Percentiles rank a stretch among this genome's conserved stretches.
phyloP scores from a whole-genome alignment of 257 asterid genomes.

The Echium plantagineum region DNA sequence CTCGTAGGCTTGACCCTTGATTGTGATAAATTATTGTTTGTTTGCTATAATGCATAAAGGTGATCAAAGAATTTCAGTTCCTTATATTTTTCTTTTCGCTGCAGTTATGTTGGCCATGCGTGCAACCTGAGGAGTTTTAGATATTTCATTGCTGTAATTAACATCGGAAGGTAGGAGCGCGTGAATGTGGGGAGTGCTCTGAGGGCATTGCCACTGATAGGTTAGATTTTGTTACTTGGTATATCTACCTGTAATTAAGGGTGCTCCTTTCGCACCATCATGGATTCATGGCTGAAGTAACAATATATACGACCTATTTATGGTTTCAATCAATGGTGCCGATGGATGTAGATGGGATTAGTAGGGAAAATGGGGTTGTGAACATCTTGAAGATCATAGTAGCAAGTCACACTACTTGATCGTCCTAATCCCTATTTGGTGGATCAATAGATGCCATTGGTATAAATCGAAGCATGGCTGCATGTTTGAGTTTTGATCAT shows the following conservation, averaged over 20 bases:
- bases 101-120: constrained; percentile 52
- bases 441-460: too few species aligned
- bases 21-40: not conserved
- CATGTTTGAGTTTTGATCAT: too few species aligned
- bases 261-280: not conserved
- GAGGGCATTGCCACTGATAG: not conserved
- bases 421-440: too few species aligned
- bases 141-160: constrained; percentile 7
- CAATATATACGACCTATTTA: not conserved
- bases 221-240: not conserved
- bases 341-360: too few species aligned
- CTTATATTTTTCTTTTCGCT: constrained; percentile 2
- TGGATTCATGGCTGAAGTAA: not conserved
- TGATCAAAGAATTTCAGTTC: not conserved
- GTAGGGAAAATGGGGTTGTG: too few species aligned
- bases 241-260: not conserved
- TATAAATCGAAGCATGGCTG: too few species aligned
- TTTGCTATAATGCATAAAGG: not conserved
- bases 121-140: constrained; percentile 13
- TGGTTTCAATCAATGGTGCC: too few species aligned
- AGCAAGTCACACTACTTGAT: too few species aligned
- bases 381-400: too few species aligned
- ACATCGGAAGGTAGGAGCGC: constrained; percentile 4
- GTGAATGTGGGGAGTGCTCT: not conserved
- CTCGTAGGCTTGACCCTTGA: not conserved